A percentile compares a stretch with the other conserved stretches of the same genome.
Conservation (phyloP, 129 eudicot species). For the Lonicera japonica region DNA sequence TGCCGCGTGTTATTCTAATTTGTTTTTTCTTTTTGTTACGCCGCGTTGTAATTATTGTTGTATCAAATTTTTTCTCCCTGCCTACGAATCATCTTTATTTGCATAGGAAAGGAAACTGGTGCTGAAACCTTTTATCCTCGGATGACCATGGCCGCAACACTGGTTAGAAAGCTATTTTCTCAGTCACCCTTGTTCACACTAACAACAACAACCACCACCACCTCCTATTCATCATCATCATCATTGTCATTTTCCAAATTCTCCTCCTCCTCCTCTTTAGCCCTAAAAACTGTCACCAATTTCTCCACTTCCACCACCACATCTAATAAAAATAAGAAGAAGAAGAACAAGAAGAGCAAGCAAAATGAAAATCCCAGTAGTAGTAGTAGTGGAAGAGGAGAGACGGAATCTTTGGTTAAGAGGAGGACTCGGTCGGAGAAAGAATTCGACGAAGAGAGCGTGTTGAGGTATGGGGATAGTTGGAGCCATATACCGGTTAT, state of each 20-base stretch:
- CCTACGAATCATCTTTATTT: too few species aligned
- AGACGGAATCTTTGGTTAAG: constrained; percentile 46
- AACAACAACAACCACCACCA: too few species aligned
- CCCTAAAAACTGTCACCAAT: constrained; percentile 6
- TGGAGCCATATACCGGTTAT: constrained; percentile 75
- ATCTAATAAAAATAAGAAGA: constrained; percentile 9
- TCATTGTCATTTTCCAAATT: too few species aligned
- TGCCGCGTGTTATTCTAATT: too few species aligned
- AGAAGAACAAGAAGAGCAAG: constrained; percentile 1
- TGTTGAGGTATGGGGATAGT: constrained; percentile 46
- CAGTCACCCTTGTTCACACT: constrained; percentile 8
- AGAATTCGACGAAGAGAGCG: constrained; percentile 67
- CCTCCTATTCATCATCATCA: too few species aligned
- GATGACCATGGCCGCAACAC: constrained; percentile 24
- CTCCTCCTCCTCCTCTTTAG: constrained; percentile 3
- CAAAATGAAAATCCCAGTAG: constrained; percentile 19
- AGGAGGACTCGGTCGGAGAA: constrained; percentile 79
- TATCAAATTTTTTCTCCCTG: too few species aligned
- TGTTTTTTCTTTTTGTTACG: too few species aligned
- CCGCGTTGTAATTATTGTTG: too few species aligned
- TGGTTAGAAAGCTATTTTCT: constrained; percentile 23
- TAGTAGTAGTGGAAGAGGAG: constrained; percentile 18
- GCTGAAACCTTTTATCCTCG: background rate
- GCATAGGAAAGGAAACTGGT: too few species aligned
- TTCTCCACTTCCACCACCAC: constrained; percentile 36